These are phyloP conservation scores for Calonectria pseudoreteaudii DNA, from an alignment of 2,329 filamentous ascomycete species.

Conservation along the genomic window DNA sequence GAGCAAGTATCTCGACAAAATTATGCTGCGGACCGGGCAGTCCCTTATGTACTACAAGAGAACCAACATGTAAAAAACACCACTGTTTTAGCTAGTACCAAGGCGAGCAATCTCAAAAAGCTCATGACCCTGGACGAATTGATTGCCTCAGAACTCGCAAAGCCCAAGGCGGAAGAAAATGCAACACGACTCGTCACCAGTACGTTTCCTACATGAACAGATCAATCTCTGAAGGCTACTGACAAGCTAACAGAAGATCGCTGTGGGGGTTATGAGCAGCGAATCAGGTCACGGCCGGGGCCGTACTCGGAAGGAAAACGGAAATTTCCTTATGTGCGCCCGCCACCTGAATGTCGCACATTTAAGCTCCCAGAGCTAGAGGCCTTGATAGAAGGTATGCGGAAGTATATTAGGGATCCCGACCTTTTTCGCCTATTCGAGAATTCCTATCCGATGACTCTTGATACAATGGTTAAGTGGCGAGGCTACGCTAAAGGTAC, in stretches of 20 bases:
- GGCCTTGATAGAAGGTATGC: neutral
- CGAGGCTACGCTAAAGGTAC: neutral
- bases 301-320: neutral
- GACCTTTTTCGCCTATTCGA: neutral
- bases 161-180: neutral
- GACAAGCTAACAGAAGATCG: neutral
- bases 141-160: neutral
- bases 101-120: neutral
- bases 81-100: neutral
- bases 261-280: neutral
- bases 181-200: neutral
- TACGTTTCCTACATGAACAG: neutral
- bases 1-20: neutral
- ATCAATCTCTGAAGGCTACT: neutral
- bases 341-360: neutral
- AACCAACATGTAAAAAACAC: neutral
- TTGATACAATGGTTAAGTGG: conserved; percentile 1
- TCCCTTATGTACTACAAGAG: neutral
- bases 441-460: neutral
- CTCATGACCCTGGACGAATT: neutral
- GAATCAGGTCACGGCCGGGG: neutral
- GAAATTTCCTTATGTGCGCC: neutral
- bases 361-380: neutral
- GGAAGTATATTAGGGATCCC: neutral
- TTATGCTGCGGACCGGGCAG: neutral